A percentile compares a stretch with the other conserved stretches of the same genome.
These are phyloP conservation scores for Pseudogymnoascus sp. DNA, from an alignment of 2,329 filamentous ascomycete species.

Conservation along the genomic window DNA sequence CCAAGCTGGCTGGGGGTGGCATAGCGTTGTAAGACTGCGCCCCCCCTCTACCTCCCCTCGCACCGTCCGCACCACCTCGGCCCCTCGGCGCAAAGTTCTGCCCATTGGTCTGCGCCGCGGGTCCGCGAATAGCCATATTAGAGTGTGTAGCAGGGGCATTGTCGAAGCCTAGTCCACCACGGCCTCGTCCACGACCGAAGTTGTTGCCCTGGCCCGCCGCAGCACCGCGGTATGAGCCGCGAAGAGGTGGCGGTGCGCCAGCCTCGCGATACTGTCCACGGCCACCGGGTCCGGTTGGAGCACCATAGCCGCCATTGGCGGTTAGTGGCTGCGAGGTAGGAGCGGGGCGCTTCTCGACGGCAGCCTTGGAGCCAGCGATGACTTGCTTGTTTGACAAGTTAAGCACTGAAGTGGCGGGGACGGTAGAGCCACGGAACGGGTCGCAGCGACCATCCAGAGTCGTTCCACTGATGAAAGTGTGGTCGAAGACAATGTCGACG, in stretches of 20 bases:
- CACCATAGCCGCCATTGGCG: conserved; percentile 45
- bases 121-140: conserved; percentile 3
- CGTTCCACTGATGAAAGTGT: conserved; percentile 94
- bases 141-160: conserved; percentile 16
- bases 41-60: not conserved
- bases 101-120: not conserved
- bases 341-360: conserved; percentile 43
- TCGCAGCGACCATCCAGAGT: conserved; percentile 84
- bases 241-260: conserved; percentile 44
- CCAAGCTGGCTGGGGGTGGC: conserved; percentile 51
- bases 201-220: conserved; percentile 38
- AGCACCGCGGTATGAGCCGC: conserved; percentile 50
- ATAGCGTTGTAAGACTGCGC: conserved; percentile 44
- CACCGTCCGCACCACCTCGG: conserved; percentile 1
- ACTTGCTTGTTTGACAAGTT: conserved; percentile 81
- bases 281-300: conserved; percentile 44
- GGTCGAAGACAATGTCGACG: conserved; percentile 88
- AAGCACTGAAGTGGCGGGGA: conserved; percentile 77
- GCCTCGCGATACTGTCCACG: conserved; percentile 54
- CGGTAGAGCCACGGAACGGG: conserved; percentile 88
- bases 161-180: conserved; percentile 27
- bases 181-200: conserved; percentile 32
- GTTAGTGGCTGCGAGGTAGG: conserved; percentile 43
- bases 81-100: not conserved
- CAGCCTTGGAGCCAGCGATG: conserved; percentile 56